phyloP scores from a whole-genome alignment of 106 monocot genomes.

The Apostasia shenzhenica region DNA sequence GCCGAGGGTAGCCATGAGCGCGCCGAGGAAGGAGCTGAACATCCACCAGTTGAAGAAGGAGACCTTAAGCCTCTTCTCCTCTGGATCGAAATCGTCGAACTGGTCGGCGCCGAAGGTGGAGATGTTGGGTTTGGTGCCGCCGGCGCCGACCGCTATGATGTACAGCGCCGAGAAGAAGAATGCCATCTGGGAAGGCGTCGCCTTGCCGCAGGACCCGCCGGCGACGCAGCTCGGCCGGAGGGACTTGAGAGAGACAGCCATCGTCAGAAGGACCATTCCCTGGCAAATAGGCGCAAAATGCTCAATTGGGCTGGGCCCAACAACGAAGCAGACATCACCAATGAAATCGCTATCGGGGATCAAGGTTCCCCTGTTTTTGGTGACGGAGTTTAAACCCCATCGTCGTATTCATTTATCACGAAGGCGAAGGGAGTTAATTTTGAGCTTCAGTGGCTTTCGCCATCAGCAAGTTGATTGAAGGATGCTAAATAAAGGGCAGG shows the following conservation, averaged over 20 bases:
- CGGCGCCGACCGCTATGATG: constrained; percentile 55
- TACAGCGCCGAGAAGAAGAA: constrained; percentile 64
- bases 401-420: too few species aligned
- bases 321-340: too few species aligned
- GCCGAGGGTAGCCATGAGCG: constrained; percentile 31
- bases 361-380: too few species aligned
- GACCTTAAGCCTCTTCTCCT: constrained; percentile 42
- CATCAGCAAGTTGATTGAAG: too few species aligned
- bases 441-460: too few species aligned
- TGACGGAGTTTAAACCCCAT: too few species aligned
- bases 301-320: too few species aligned
- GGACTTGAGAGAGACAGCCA: constrained; percentile 50
- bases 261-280: constrained; percentile 61
- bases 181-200: constrained; percentile 23
- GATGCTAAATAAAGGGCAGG: too few species aligned
- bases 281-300: constrained; percentile 2
- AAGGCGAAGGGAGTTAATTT: too few species aligned
- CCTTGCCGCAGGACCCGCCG: constrained; percentile 27
- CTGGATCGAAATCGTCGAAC: constrained; percentile 12
- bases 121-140: constrained; percentile 73
- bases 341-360: too few species aligned
- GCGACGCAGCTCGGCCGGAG: constrained; percentile 23
- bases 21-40: constrained; percentile 60
- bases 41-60: constrained; percentile 97
- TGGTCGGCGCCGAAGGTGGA: constrained; percentile 57